These are phyloP conservation scores for Apiotrichum porosum DNA, from an alignment of 1,284 basidiomycete species.

Conservation along the genomic window DNA sequence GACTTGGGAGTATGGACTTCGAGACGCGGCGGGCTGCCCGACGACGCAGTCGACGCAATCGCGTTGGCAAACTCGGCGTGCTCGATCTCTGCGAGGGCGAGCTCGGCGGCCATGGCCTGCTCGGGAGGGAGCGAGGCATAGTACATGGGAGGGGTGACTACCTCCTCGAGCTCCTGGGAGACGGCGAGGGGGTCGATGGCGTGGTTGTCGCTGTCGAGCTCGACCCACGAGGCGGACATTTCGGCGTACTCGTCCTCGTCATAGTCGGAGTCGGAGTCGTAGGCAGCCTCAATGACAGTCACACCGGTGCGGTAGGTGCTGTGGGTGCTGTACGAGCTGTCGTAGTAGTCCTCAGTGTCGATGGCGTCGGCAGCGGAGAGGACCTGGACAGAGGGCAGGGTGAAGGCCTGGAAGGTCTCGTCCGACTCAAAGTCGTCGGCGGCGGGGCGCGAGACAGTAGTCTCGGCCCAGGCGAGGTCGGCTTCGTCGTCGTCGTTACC, in stretches of 20 bases:
- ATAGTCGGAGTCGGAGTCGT: slow-evolving; percentile 16
- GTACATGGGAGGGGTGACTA: background rate
- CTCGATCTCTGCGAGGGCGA: background rate
- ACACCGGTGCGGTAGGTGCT: slow-evolving; percentile 2
- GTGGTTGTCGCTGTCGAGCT: background rate
- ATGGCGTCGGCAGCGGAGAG: slow-evolving; percentile 1
- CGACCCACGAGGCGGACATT: slow-evolving; percentile 5
- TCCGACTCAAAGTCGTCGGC: slow-evolving; percentile 23
- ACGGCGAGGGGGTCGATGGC: no score
- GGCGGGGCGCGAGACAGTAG: slow-evolving; percentile 17
- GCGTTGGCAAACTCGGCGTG: background rate
- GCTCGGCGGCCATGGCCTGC: background rate
- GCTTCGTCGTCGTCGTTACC: slow-evolving; percentile 25
- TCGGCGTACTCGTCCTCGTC: slow-evolving; percentile 11
- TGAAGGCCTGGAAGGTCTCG: slow-evolving; percentile 22
- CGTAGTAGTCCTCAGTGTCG: slow-evolving; percentile 7
- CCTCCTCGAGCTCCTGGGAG: background rate
- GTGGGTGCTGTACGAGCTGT: background rate
- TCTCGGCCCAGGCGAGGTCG: slow-evolving; percentile 26
- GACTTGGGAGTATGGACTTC: background rate
- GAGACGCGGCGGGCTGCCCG: background rate
- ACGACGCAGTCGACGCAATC: background rate
- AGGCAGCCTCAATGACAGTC: slow-evolving; percentile 12
- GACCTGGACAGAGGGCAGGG: slow-evolving; percentile 15
- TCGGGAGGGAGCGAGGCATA: background rate